These are phyloP conservation scores for Candida anglica DNA, from an alignment of 805 yeast species.

Conservation along the genomic window DNA sequence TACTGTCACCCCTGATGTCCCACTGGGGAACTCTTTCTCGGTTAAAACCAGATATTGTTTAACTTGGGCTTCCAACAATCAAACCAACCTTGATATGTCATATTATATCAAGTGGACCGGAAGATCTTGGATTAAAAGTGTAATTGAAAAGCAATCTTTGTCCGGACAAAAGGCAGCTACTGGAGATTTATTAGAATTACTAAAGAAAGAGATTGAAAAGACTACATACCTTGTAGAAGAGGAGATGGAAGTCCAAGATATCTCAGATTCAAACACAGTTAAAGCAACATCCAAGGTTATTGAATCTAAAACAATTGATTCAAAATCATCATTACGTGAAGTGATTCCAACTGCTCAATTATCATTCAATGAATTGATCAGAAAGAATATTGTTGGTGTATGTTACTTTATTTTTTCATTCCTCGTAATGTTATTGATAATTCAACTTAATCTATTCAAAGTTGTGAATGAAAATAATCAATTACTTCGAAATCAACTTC, in stretches of 20 bases:
- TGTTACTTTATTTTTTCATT: slow-evolving; percentile 16
- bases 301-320: neutral
- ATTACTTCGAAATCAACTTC: slow-evolving; percentile 16
- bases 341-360: slow-evolving; percentile 1
- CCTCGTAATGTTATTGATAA: slow-evolving; percentile 13
- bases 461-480: slow-evolving; percentile 18
- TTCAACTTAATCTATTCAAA: slow-evolving; percentile 16
- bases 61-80: slow-evolving; percentile 68
- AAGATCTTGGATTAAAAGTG: slow-evolving; percentile 84
- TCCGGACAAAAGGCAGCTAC: slow-evolving; percentile 75
- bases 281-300: neutral
- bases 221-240: no score
- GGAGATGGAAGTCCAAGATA: slow-evolving; percentile 1
- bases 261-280: neutral
- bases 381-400: slow-evolving; percentile 11
- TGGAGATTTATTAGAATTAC: slow-evolving; percentile 40
- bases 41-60: slow-evolving; percentile 70
- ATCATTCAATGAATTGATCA: slow-evolving; percentile 7
- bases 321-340: slow-evolving; percentile 2
- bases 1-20: slow-evolving; percentile 88
- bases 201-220: slow-evolving; percentile 27
- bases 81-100: slow-evolving; percentile 60
- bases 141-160: slow-evolving; percentile 80
- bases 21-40: slow-evolving; percentile 80
- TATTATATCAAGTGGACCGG: slow-evolving; percentile 86